Base-by-base conservation (phyloP, 2,329 filamentous ascomycete species). In the Aspergillus sp. region DNA sequence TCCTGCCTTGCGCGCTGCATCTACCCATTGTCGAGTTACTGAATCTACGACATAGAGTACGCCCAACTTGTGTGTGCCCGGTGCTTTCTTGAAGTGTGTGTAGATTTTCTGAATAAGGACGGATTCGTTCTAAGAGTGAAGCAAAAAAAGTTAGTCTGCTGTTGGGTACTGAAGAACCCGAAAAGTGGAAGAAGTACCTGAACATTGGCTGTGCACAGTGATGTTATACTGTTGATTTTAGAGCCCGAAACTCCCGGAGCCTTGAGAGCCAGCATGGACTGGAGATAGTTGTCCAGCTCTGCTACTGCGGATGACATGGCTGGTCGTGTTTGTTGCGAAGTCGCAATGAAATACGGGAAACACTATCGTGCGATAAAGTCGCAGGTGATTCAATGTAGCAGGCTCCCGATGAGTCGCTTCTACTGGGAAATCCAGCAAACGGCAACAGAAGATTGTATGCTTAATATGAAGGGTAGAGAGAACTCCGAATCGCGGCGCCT, bases 11-110 rank as follows among this genome's bases (percentile, higher is more conserved):
- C 93, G 95, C 71, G 95, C 93, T 79, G 92, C 90, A 77, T 98
- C 93, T 82, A 96, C 87, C 93, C 95, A 99, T 82, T 96, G 93
- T 79, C 95, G 91, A 77, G 93, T 93, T 85, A 99, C 93, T 82
- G 93, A 96, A 84, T 99, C 95, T 93, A 99, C 91, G 80, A 98
- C 93, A 88, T 99, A 99, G 80, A 99, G 88, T 73, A 97, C 93
- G 79, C 95, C 95, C 77, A 99, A 85, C 81, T 99, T 99, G 85
- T 99, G 93, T 75, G 92, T 96, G 74, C 87, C 87, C 60, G 91
- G 91, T 66, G 93, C 89, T 78, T 95, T 96, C 79, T 96, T 96
- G 84, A 98, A 96, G 73, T 97, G 93, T 65, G 93, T 96, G 79
- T 90, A 96, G 71, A 99, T 89, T 76, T 96, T 97, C 76, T 96